Percentiles rank a stretch among this genome's conserved stretches.
Evolutionary conservation across 2,329 filamentous ascomycete genomes (phyloP).

Genomic region (Fusarium verticillioides): DNA sequence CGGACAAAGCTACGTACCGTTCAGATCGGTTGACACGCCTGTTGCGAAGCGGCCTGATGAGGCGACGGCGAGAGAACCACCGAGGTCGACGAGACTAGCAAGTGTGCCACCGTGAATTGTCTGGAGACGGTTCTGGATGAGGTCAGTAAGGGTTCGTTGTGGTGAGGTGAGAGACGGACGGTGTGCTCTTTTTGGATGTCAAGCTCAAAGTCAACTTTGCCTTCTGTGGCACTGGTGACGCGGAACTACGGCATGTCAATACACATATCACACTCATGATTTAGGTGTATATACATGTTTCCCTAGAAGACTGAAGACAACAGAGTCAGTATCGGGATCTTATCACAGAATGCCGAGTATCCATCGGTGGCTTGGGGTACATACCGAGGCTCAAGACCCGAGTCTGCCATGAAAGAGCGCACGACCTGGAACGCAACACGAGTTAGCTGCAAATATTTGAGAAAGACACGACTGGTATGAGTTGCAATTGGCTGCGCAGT

Average conservation of each 20-base stretch:
- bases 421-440: constrained; percentile 69
- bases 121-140: constrained; percentile 74
- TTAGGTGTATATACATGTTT: constrained; percentile 28
- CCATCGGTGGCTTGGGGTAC: neutral
- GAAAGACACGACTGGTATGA: rapidly evolving
- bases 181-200: constrained; percentile 81
- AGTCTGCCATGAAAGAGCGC: constrained; percentile 86
- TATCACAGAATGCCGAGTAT: rapidly evolving
- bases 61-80: constrained; percentile 72
- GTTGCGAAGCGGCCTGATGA: constrained; percentile 72
- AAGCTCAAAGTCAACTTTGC: constrained; percentile 79
- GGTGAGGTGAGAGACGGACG: constrained; percentile 55
- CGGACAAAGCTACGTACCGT: constrained; percentile 54
- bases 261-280: rapidly evolving
- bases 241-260: constrained; percentile 64
- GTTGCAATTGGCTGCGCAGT: neutral
- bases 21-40: constrained; percentile 73
- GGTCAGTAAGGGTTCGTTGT: rapidly evolving
- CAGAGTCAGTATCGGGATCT: neutral
- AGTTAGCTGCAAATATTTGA: neutral
- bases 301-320: constrained; percentile 43
- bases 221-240: constrained; percentile 71
- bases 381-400: constrained; percentile 88
- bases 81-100: constrained; percentile 77
- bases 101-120: constrained; percentile 84